phyloP scores from a whole-genome alignment of 2,329 filamentous ascomycete genomes.

The Neonectria punicea region DNA sequence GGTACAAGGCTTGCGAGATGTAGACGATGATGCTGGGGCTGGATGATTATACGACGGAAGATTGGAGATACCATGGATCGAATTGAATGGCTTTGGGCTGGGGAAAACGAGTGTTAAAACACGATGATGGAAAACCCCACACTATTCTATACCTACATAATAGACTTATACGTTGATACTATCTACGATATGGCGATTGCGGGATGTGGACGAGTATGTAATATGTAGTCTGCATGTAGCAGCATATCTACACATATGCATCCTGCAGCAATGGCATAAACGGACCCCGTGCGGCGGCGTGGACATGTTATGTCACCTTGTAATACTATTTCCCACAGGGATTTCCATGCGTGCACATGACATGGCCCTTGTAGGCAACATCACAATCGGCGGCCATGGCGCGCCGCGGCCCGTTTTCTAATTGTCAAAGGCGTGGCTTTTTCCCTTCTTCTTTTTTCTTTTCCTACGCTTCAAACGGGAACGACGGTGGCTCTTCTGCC shows the following conservation, averaged over 20 bases:
- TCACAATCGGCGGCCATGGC: neutral
- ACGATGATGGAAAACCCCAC: neutral
- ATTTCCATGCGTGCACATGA: constrained; percentile 13
- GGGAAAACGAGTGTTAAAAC: neutral
- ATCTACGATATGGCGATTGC: neutral
- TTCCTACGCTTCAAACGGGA: neutral
- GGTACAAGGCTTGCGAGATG: constrained; percentile 4
- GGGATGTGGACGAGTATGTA: neutral
- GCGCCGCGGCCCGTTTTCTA: neutral
- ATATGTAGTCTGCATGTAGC: neutral
- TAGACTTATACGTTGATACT: neutral
- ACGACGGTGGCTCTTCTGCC: neutral
- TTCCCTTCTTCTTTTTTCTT: neutral
- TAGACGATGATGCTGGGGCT: constrained; percentile 1
- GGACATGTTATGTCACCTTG: constrained; percentile 16
- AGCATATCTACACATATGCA: neutral
- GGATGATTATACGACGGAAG: constrained; percentile 4
- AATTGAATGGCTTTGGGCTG: constrained; percentile 8
- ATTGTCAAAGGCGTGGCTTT: neutral
- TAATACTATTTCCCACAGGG: constrained; percentile 17
- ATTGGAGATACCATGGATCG: constrained; percentile 14
- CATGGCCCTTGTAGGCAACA: neutral
- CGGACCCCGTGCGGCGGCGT: constrained; percentile 20
- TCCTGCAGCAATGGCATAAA: constrained; percentile 3
- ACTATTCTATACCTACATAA: neutral